Base-by-base conservation (phyloP, 2,329 filamentous ascomycete species). In the Cladosporium sp. region DNA sequence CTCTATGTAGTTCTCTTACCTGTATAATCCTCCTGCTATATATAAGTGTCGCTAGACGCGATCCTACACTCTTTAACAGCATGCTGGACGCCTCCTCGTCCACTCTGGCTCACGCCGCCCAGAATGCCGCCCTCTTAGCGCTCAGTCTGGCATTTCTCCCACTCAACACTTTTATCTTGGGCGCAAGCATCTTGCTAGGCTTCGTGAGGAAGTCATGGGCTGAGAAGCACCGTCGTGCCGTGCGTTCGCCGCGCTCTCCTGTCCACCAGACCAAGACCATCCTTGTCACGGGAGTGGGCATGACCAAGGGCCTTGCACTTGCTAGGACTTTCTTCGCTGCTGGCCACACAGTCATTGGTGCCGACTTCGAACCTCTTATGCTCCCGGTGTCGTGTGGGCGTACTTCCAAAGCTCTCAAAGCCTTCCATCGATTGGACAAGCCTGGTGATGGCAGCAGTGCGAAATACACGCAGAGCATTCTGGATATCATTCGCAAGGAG, bases 211-310 rank as follows among this genome's bases (percentile, higher is more conserved):
- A 73, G 28, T 67, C 73, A 2, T 67, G 74, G 4, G 70, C 70
- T 16, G 65, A 66, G 51, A 73, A 66, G 43, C 63, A 69, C 59
- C 73, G 73, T 32, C 65, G 66, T 11, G 54, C 67, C 66, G 66
- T 73, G 34, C 69, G 66, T 23, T 70, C 71, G 18, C 71, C 73
- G 3, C 67, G 69, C 14, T 72, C 76, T 65, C 74, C 77, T 1
- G 73, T 71, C 8, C 81, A 80, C 70, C 75, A 77, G 36, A 78
- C 79, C 1, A 83, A 82, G 63, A 90, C 84, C 0, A 79, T 93
- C 39, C 83, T 93, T 16, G 84, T 93, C 49, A 92, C 90, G 0
- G 90, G 91, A 1, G 82, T 92, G 2, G 86, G 87, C 54, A 93
- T 91, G 84, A 83, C 86, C 51, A 91, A 92, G 74, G 90, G 89